These are phyloP conservation scores for Talaromyces sp. DNA, from an alignment of 2,329 filamentous ascomycete genomes.

Conservation along the genomic window DNA sequence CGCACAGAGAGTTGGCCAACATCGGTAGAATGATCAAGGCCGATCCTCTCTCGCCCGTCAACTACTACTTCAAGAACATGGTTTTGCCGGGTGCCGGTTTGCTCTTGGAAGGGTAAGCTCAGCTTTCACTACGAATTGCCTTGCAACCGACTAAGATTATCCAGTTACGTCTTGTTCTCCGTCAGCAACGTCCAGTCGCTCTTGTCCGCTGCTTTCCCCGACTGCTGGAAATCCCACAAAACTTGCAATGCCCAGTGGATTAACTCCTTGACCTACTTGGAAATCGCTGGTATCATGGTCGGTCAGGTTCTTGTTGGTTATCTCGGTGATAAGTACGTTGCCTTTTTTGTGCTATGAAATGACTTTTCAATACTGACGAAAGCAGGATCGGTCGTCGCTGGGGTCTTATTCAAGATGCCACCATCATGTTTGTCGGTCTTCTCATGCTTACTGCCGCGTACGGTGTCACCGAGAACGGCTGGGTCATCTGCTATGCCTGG, in stretches of 20 bases:
- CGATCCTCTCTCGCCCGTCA: slow-evolving; percentile 78
- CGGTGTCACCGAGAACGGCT: slow-evolving; percentile 82
- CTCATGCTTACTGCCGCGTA: slow-evolving; percentile 88
- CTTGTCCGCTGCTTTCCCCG: slow-evolving; percentile 69
- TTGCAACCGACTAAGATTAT: background rate
- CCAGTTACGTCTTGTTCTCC: slow-evolving; percentile 87
- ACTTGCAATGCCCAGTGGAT: slow-evolving; percentile 79
- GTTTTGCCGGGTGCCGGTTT: slow-evolving; percentile 90
- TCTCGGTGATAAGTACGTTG: slow-evolving; percentile 62
- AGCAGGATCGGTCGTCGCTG: slow-evolving; percentile 81
- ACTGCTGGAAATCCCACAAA: slow-evolving; percentile 66
- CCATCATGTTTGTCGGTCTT: slow-evolving; percentile 91
- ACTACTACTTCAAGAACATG: slow-evolving; percentile 85
- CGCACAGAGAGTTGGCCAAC: slow-evolving; percentile 61
- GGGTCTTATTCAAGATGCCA: slow-evolving; percentile 92
- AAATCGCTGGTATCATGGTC: slow-evolving; percentile 91
- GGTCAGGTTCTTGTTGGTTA: slow-evolving; percentile 86
- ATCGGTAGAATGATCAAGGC: slow-evolving; percentile 80
- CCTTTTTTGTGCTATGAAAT: background rate
- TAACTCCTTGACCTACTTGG: slow-evolving; percentile 80
- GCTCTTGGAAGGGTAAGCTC: slow-evolving; percentile 70
- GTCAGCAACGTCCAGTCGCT: slow-evolving; percentile 89
- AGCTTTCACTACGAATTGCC: background rate
- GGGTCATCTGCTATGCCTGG: slow-evolving; percentile 97
- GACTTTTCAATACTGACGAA: slow-evolving; percentile 22